phyloP scores from a whole-genome alignment of 805 yeast species.

The Saturnispora hagleri region DNA sequence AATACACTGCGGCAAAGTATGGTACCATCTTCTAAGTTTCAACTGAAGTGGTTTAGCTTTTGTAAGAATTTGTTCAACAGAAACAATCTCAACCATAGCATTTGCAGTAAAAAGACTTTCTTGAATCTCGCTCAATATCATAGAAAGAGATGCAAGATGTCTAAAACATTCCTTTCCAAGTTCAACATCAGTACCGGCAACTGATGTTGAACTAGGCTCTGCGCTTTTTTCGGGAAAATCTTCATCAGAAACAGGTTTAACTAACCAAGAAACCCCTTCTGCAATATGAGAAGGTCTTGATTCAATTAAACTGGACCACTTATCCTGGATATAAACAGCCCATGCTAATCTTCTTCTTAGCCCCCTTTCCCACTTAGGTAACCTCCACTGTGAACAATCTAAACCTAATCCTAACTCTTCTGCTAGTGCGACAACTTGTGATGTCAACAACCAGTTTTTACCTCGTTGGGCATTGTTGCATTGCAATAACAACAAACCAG shows the following conservation, averaged over 20 bases:
- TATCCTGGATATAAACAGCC: conserved; percentile 91
- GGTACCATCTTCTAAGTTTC: conserved; percentile 67
- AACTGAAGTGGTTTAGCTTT: conserved; percentile 77
- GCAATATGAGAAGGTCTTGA: conserved; percentile 78
- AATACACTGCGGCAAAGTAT: conserved; percentile 51
- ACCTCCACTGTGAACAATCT: conserved; percentile 85
- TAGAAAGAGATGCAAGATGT: conserved; percentile 55
- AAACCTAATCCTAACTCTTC: conserved; percentile 87
- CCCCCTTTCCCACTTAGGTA: conserved; percentile 94
- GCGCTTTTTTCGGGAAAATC: conserved; percentile 68
- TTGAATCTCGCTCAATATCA: conserved; percentile 62
- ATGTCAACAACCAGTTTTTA: conserved; percentile 76
- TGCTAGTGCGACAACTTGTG: conserved; percentile 79
- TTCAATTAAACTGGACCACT: conserved; percentile 79
- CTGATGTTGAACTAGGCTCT: conserved; percentile 15
- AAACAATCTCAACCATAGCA: conserved; percentile 46
- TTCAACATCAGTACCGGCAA: conserved; percentile 52
- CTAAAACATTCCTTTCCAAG: conserved; percentile 63
- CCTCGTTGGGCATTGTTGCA: conserved; percentile 29
- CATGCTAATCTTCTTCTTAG: conserved; percentile 82
- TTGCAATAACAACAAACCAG: conserved; percentile 72
- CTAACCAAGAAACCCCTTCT: conserved; percentile 71
- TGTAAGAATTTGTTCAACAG: conserved; percentile 59
- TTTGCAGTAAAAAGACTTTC: conserved; percentile 63
- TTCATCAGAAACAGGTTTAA: conserved; percentile 54